These are phyloP conservation scores for Plasmodium knowlesi DNA, from an alignment of 169 alveolate species.

Conservation along the genomic window DNA sequence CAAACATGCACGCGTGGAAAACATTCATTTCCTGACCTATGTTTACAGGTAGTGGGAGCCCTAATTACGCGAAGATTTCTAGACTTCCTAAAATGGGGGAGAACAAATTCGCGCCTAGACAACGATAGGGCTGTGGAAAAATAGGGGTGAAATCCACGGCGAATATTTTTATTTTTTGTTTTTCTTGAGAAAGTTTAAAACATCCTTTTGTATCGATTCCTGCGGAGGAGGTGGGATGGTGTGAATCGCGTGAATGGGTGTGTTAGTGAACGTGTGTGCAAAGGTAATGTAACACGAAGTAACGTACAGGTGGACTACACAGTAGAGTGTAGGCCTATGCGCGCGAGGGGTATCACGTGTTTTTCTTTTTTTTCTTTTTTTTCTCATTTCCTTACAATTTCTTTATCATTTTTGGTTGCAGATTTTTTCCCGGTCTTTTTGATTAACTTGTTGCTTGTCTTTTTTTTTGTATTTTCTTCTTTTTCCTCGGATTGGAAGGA, in stretches of 20 bases:
- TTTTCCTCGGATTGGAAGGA: constrained; percentile 1
- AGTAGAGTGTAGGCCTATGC: neutral
- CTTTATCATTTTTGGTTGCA: neutral
- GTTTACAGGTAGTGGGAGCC: constrained; percentile 9
- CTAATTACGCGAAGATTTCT: neutral
- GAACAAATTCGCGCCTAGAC: constrained; percentile 4
- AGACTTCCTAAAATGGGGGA: constrained; percentile 18
- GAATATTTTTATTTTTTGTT: neutral
- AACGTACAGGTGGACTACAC: neutral
- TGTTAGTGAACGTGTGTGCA: neutral
- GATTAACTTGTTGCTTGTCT: neutral
- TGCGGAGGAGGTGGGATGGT: neutral
- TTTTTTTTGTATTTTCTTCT: neutral
- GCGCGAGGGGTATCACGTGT: neutral
- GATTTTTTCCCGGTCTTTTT: constrained; percentile 2
- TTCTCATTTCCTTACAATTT: neutral
- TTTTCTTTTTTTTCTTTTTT: neutral
- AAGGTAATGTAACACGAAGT: neutral
- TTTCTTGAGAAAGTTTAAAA: constrained; percentile 47
- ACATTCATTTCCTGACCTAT: neutral
- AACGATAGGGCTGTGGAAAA: neutral
- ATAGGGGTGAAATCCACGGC: constrained; percentile 2
- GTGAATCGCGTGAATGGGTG: neutral
- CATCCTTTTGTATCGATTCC: constrained; percentile 63
- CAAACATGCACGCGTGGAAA: neutral